Evolutionary conservation across 176 grass and related monocot genomes (phyloP).

Genomic region (Alloteropsis semialata): DNA sequence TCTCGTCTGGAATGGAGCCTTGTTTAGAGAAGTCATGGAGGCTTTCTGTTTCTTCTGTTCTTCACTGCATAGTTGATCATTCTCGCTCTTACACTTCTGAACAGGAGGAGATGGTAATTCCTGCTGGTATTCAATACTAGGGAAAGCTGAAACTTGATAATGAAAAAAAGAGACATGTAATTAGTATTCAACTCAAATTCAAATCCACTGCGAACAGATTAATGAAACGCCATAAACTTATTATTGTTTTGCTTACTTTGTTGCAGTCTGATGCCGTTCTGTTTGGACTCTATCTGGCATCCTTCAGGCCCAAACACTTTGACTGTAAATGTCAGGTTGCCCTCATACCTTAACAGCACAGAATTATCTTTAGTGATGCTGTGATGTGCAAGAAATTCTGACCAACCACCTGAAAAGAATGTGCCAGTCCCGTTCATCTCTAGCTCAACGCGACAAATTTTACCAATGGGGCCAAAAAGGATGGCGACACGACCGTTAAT

Average conservation of each 20-base stretch:
- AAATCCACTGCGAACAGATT: neutral
- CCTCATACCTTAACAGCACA: conserved; percentile 3
- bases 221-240: no score
- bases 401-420: neutral
- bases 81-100: neutral
- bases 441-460: neutral
- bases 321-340: neutral
- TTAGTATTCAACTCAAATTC: neutral
- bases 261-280: neutral
- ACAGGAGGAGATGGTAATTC: neutral
- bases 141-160: neutral
- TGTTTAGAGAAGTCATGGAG: neutral
- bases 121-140: neutral
- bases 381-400: neutral
- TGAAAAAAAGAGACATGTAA: neutral
- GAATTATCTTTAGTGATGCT: neutral
- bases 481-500: neutral
- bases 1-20: neutral
- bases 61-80: neutral
- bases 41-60: neutral
- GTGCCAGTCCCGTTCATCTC: neutral
- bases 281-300: neutral
- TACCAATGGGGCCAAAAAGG: neutral
- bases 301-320: neutral
- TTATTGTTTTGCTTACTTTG: neutral